phyloP scores from a whole-genome alignment of 306 rosid genomes.

The Cercis canadensis region DNA sequence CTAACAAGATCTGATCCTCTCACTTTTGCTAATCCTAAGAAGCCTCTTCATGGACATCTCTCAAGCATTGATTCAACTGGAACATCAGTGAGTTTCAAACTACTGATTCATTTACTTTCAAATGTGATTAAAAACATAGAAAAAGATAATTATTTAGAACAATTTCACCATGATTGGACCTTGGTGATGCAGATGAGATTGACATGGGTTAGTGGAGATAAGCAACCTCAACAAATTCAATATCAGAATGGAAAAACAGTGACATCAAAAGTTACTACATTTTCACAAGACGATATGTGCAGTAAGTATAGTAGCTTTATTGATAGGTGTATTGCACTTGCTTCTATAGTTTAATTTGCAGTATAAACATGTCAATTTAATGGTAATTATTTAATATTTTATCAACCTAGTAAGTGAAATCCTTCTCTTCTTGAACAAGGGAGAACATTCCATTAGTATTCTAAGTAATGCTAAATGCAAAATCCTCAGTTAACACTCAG shows the following conservation, averaged over 20 bases:
- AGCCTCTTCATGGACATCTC: conserved; percentile 73
- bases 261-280: conserved; percentile 67
- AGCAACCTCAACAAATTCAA: conserved; percentile 66
- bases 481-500: no score
- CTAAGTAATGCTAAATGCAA: no score
- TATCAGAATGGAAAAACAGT: conserved; percentile 58
- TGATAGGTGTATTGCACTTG: not conserved
- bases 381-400: no score
- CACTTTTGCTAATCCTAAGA: conserved; percentile 67
- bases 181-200: conserved; percentile 67
- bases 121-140: no score
- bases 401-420: no score
- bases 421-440: no score
- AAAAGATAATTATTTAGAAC: no score
- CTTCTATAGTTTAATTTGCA: not conserved
- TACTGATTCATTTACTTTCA: no score
- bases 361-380: not conserved
- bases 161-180: not conserved
- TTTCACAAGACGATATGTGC: conserved; percentile 76
- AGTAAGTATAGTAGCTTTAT: conserved; percentile 54
- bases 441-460: no score
- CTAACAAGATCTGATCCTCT: conserved; percentile 50
- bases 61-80: conserved; percentile 74
- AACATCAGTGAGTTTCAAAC: conserved; percentile 53
- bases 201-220: conserved; percentile 92